Base-by-base conservation (phyloP, 805 yeast genomes). In the Pichia cephalocereana region DNA sequence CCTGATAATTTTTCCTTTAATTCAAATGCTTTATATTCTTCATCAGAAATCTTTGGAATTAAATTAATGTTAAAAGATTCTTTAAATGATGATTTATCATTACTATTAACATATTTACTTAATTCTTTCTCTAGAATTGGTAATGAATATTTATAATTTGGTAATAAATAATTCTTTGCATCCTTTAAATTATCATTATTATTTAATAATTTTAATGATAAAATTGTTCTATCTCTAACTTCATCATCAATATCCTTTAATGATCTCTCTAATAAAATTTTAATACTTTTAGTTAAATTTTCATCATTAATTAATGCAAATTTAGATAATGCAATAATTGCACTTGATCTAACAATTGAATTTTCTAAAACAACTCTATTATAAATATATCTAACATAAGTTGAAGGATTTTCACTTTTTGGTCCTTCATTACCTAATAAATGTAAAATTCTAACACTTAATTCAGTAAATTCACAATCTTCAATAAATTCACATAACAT, bases 331-430 rank as follows among this genome's bases (percentile, higher is more conserved):
- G 98, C 90, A 56, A 86, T 79, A 40, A 93, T 95, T 0, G 99
- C 99, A 38, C 96, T 89, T 3, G 97, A 90, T 65, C 99, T 81
- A 48, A 93, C 90, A 50, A 90, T 83, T 7, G 98, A 87, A 67
- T 93, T 93, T 63, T 93, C 99, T 62, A 93, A 77, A 6, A 91
- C 96, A 63, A 93, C 91, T 65, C 99, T 80, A 76, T 93, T 93
- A 72, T 91, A 93, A 57, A 93, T 91, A 67, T 90, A 96, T 71
- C 99, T 83, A 53, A 93, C 90, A 67, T 88, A 91, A 58, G 86
- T 75, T 1, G 96, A 84, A 49, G 98, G 96, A 54, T 83, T 84
- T 8, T 83, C 57, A 6, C 96, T 83, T 50, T 74, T 70, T 59
- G 99, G 97, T 52, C 99, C 99, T 67, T 90, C 96, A 55, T 82